Evolutionary conservation across 305 asterid species (phyloP), one percentile per base, ranked within the genome.

Genomic region (Andrographis paniculata): DNA sequence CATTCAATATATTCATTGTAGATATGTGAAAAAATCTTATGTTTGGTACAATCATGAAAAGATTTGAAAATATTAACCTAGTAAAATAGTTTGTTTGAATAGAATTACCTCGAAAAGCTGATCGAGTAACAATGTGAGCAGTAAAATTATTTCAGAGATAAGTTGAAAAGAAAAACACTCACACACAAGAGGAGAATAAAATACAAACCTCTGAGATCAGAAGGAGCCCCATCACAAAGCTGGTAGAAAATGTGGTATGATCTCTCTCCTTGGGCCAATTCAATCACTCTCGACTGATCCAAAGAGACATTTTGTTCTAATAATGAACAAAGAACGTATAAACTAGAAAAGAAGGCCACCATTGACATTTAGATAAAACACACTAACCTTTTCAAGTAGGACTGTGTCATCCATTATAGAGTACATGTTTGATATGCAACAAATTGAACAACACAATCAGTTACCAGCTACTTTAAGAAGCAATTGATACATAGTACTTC

Each of bases 281-380:
- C 95, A 68, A 78, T 94, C 62, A 84, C 94, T 76, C 95, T 82
- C 21, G 94, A 87, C 99, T 92, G 97, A 60, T 63, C 75, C 74
- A 73, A 68, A 46, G 60, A 50, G 46, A 65, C 35, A 40, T 55
- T 22, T 53, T 28, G 42, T 52, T 21, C 47, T 59, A 63, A 62
- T 41, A 13, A 37, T 3, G 5, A 4, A 37, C 8, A 37, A 37
- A 1, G 17, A 9, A 37, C 1, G 12, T n/a, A n/a, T 12, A 37
- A 2, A 1, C 42, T 37, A 37, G 42, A 37, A 3, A 37, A 13
- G 16, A 41, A 15, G 53, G 50, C 35, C 20, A 20, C 23, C n/a
- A 30, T 36, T 45, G 36, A 27, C 10, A 28, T 16, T 56, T 17
- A 17, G 52, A 63, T 27, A 4, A 35, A 22, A 50, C 17, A 44